Conservation (phyloP, 768 basidiomycete genomes). For the Lactarius deliciosus region DNA sequence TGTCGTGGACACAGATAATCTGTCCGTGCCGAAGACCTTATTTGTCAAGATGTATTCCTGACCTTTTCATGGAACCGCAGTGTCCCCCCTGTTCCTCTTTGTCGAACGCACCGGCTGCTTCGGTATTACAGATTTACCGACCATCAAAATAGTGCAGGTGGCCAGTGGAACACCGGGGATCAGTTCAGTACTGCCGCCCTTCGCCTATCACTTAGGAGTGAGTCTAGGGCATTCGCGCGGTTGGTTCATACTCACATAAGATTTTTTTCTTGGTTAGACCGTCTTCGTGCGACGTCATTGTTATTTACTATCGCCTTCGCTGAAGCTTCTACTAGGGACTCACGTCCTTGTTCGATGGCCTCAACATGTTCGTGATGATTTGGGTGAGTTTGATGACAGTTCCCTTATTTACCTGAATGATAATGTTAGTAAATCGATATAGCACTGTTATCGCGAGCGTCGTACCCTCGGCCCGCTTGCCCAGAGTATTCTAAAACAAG, state of each 20-base stretch:
- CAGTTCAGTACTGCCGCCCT: neutral
- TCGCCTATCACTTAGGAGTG: conserved; percentile 24
- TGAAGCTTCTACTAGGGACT: conserved; percentile 6
- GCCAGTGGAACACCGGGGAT: neutral
- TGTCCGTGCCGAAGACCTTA: neutral
- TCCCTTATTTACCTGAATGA: neutral
- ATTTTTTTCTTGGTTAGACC: neutral
- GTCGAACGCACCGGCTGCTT: conserved; percentile 8
- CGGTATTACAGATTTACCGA: conserved; percentile 15
- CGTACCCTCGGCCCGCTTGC: conserved; percentile 19
- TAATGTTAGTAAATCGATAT: neutral
- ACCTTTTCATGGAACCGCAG: conserved; percentile 9
- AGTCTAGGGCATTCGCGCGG: neutral
- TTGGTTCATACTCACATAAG: neutral
- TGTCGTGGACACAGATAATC: conserved; percentile 4
- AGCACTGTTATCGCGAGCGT: conserved; percentile 24
- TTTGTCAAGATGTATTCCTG: neutral
- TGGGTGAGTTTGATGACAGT: neutral
- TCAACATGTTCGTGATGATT: conserved; percentile 21
- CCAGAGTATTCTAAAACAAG: conserved; percentile 26
- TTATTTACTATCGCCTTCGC: neutral
- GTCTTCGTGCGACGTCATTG: conserved; percentile 11
- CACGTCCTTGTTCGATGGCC: conserved; percentile 14
- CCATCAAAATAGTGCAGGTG: fast-evolving
- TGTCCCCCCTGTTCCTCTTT: conserved; percentile 8